phyloP scores from a whole-genome alignment of 371 early-diverging fungal species.

The Mucor irregularis region DNA sequence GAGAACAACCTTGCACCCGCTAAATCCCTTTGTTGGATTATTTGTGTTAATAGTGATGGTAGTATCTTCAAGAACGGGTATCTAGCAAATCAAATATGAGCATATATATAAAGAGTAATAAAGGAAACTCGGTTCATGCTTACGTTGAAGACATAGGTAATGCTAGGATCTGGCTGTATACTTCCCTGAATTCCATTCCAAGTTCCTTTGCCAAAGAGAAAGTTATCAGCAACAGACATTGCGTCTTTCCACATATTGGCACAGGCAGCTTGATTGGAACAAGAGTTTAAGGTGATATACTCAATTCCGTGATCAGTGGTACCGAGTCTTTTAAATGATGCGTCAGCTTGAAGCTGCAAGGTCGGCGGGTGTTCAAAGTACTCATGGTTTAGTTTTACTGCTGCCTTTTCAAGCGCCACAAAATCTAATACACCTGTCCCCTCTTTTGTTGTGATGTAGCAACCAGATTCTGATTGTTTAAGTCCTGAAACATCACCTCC shows the following conservation, averaged over 20 bases:
- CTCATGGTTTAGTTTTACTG: too few relatives aligned
- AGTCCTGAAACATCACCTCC: neutral
- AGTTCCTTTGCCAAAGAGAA: slow-evolving; percentile 12
- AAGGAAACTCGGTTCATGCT: neutral
- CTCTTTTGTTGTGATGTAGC: neutral
- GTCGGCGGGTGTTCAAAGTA: neutral
- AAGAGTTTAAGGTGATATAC: neutral
- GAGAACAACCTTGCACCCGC: slow-evolving; percentile 16
- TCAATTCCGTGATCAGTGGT: neutral
- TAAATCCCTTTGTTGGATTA: slow-evolving; percentile 7
- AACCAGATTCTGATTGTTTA: neutral
- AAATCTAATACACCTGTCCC: slow-evolving; percentile 5
- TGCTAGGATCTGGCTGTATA: neutral
- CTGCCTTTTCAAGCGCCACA: too few relatives aligned
- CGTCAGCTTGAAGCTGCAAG: neutral
- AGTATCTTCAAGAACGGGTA: slow-evolving; percentile 16
- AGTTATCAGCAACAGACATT: neutral
- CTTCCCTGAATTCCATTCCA: slow-evolving; percentile 21
- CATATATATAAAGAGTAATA: too few relatives aligned
- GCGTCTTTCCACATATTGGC: neutral
- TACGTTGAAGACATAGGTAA: slow-evolving; percentile 23
- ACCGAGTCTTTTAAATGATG: neutral
- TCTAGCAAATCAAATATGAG: slow-evolving; percentile 5
- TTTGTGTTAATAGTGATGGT: slow-evolving; percentile 13
- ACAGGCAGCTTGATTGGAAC: neutral